Evolutionary conservation across 2,329 filamentous ascomycete genomes (phyloP).

Genomic region (Fusarium torreyae): DNA sequence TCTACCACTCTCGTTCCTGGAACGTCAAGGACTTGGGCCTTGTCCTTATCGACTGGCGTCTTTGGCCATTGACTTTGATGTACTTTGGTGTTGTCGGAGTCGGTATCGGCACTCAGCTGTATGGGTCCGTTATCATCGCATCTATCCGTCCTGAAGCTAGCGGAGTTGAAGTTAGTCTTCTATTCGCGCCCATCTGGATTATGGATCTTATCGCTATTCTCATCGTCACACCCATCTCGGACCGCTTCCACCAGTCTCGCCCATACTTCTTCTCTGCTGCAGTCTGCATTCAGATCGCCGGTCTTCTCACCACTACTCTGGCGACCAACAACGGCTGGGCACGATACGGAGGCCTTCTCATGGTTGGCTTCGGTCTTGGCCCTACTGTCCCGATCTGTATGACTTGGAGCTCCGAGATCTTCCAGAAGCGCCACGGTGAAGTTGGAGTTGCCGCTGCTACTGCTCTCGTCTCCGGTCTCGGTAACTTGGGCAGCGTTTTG

Average conservation of each 20-base stretch:
- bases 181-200: constrained; percentile 94
- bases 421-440: constrained; percentile 90
- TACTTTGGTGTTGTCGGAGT: constrained; percentile 96
- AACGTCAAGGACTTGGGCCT: constrained; percentile 76
- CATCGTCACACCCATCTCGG: constrained; percentile 86
- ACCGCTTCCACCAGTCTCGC: constrained; percentile 86
- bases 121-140: constrained; percentile 88
- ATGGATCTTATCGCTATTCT: constrained; percentile 92
- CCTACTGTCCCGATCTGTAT: constrained; percentile 94
- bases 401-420: constrained; percentile 93
- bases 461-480: constrained; percentile 87
- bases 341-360: constrained; percentile 88
- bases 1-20: constrained; percentile 85
- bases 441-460: constrained; percentile 90
- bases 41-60: constrained; percentile 86
- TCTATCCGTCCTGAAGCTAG: constrained; percentile 82
- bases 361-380: constrained; percentile 91
- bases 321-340: constrained; percentile 81
- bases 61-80: constrained; percentile 91
- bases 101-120: constrained; percentile 90
- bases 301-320: constrained; percentile 84
- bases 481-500: constrained; percentile 87
- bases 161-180: constrained; percentile 81
- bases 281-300: constrained; percentile 83
- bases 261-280: constrained; percentile 86